Conservation (phyloP, 2,329 filamentous ascomycete genomes). For the Dactylonectria macrodidyma region DNA sequence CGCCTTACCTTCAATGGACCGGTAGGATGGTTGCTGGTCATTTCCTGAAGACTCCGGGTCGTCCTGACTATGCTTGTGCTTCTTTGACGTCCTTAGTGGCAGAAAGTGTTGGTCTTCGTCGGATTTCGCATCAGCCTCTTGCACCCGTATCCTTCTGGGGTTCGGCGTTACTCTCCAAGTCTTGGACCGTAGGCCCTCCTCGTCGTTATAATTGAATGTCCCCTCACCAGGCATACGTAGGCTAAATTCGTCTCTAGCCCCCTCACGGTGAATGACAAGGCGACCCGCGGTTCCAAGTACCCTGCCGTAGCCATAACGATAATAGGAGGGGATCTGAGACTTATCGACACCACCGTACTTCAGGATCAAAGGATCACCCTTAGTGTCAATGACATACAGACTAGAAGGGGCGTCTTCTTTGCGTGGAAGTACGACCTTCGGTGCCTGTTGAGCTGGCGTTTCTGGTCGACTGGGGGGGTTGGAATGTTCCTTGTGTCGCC, state of each 20-base stretch:
- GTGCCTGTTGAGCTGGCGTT: conserved; percentile 25
- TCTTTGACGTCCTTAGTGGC: conserved; percentile 59
- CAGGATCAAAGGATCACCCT: conserved; percentile 83
- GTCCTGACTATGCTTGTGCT: conserved; percentile 55
- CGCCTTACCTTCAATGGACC: conserved; percentile 76
- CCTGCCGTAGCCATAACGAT: conserved; percentile 76
- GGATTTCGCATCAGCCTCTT: conserved; percentile 39
- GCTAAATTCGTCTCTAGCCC: conserved; percentile 69
- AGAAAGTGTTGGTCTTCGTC: conserved; percentile 63
- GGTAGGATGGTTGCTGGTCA: conserved; percentile 70
- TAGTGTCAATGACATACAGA: conserved; percentile 76
- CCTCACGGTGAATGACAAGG: conserved; percentile 77
- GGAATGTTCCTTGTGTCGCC: conserved; percentile 29
- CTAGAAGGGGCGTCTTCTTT: conserved; percentile 40
- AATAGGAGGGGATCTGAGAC: conserved; percentile 80
- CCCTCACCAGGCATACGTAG: conserved; percentile 62
- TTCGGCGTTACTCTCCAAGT: conserved; percentile 55
- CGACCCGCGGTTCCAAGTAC: conserved; percentile 76
- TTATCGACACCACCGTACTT: conserved; percentile 82
- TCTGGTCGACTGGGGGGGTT: conserved; percentile 20
- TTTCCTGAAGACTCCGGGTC: conserved; percentile 59
- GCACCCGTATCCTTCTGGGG: conserved; percentile 57
- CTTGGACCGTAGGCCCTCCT: conserved; percentile 64
- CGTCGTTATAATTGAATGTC: conserved; percentile 52
- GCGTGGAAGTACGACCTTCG: conserved; percentile 16